These are phyloP conservation scores for Globisporangium paddicum DNA, from an alignment of 352 stramenopile species.

Conservation along the genomic window DNA sequence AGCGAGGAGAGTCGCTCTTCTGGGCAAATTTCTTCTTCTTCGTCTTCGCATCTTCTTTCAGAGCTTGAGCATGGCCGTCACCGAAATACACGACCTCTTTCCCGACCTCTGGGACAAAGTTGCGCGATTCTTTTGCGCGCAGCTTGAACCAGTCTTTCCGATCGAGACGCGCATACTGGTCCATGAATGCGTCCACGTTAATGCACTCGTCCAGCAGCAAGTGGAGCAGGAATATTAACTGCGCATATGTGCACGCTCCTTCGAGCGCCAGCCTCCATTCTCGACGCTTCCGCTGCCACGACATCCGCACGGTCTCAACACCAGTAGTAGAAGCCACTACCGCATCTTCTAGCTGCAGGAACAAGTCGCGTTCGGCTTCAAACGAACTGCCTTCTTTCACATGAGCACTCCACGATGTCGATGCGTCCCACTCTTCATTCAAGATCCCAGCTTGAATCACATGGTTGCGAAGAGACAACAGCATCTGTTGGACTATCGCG, in stretches of 20 bases:
- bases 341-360: constrained; percentile 54
- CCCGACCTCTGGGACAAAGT: constrained; percentile 73
- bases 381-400: constrained; percentile 29
- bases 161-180: constrained; percentile 63
- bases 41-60: constrained; percentile 74
- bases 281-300: constrained; percentile 73
- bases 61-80: constrained; percentile 63
- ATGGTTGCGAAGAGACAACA: constrained; percentile 55
- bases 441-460: constrained; percentile 51
- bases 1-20: constrained; percentile 55
- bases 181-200: constrained; percentile 76
- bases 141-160: constrained; percentile 78
- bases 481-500: constrained; percentile 50
- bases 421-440: constrained; percentile 38
- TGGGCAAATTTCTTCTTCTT: constrained; percentile 75
- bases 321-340: constrained; percentile 25
- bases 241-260: constrained; percentile 59
- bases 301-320: constrained; percentile 54
- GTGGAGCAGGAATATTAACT: constrained; percentile 69
- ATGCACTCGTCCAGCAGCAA: constrained; percentile 74
- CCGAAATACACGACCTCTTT: constrained; percentile 74
- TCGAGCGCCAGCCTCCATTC: constrained; percentile 68
- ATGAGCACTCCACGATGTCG: constrained; percentile 34
- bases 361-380: constrained; percentile 34
- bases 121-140: constrained; percentile 58